phyloP scores from a whole-genome alignment of 257 asterid species.

The Paraleonurus japonicus region DNA sequence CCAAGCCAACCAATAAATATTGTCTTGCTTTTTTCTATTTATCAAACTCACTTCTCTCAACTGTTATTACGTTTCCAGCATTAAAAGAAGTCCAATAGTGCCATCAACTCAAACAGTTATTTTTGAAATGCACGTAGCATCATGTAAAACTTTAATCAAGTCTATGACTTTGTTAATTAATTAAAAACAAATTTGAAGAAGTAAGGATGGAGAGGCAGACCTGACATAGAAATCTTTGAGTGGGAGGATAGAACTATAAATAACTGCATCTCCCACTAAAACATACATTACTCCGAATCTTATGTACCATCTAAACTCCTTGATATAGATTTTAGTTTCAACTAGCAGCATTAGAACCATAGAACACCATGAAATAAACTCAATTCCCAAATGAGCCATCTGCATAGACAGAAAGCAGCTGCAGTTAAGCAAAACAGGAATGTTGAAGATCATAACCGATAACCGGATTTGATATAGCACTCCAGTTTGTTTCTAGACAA shows the following conservation, averaged over 20 bases:
- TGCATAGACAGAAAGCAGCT: conserved; percentile 37
- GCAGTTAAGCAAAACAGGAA: conserved; percentile 6
- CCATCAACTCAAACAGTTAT: neutral
- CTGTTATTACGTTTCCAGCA: neutral
- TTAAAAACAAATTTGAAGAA: conserved; percentile 2
- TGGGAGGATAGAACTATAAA: conserved; percentile 50
- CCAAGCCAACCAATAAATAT: neutral
- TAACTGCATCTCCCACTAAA: conserved; percentile 71
- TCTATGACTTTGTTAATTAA: neutral
- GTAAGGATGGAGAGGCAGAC: conserved; percentile 38
- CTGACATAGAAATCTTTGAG: conserved; percentile 50
- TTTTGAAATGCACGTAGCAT: neutral
- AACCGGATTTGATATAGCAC: neutral
- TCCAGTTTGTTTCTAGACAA: neutral
- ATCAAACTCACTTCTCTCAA: neutral
- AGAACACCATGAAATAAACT: conserved; percentile 69
- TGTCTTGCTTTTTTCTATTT: neutral
- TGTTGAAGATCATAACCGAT: neutral
- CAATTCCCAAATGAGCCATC: conserved; percentile 63
- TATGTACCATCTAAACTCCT: conserved; percentile 80
- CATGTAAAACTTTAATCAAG: neutral
- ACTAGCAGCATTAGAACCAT: conserved; percentile 55
- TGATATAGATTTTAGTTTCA: conserved; percentile 69
- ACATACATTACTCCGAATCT: conserved; percentile 70
- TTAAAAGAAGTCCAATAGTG: neutral